Base-by-base conservation (phyloP, 805 yeast genomes). In the Wickerhamiella spandovensis region DNA sequence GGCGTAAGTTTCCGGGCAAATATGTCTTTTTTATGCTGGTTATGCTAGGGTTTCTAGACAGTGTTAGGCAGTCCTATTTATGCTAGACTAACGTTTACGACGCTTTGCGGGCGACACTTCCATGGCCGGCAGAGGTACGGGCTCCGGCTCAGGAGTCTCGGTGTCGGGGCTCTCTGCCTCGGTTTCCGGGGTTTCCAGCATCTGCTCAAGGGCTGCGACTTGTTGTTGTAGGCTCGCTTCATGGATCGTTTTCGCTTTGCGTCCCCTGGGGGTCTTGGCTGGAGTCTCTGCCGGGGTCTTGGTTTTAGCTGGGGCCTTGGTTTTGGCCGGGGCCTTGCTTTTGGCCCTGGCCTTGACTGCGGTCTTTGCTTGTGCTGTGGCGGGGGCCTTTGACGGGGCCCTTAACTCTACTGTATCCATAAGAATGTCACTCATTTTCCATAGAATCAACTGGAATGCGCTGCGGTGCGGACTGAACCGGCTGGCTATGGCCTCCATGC, bases 381-480 rank as follows among this genome's bases (percentile, higher is more conserved):
- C 6, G 10, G 23, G 5, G 5, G 43, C 30, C 30, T 25, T 25
- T 6, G 30, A 25, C 30, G 30, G 18, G 37, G 37, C 39, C 10
- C 46, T 23, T 17, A 44, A 25, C 44, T 56, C 60, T 1, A 57
- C 48, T 2, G 57, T 51, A 22, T 56, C 81, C 44, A 81, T 68
- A 50, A 75, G 68, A 1, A 83, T 79, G 32, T 76, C 69, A 20
- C 84, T 72, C 23, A 83, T 56, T 53, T 88, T 72, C 95, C 95
- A 87, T 54, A 85, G 61, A 2, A 84, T 55, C 59, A 82, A 61
- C 85, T 83, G 84, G 47, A 84, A 74, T 2, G 77, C 75, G 22
- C 82, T 72, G 49, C 81, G 69, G 61, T 81, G 81, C 0, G 96
- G 96, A 45, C 66, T 64, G 59, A 79, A 87, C 49, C 62, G 62